A percentile compares a stretch with the other conserved stretches of the same genome.
phyloP scores from a whole-genome alignment of 2,329 filamentous ascomycete species.

The Alternaria consortialis region DNA sequence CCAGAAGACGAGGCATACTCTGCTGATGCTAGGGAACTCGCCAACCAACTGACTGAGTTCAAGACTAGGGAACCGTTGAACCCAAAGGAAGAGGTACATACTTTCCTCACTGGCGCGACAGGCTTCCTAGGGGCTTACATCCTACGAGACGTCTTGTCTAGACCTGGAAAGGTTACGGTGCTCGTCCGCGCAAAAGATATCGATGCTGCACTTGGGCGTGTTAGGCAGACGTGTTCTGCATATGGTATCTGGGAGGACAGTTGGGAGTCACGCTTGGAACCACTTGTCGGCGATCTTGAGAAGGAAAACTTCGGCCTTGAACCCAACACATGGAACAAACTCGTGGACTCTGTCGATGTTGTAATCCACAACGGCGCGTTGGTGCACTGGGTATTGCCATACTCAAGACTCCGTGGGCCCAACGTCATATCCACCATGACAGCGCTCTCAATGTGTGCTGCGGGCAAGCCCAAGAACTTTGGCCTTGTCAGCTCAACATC shows the following conservation, averaged over 20 bases:
- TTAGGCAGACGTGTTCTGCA: slow-evolving; percentile 72
- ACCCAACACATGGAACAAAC: slow-evolving; percentile 68
- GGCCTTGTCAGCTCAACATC: slow-evolving; percentile 85
- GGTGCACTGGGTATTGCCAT: slow-evolving; percentile 84
- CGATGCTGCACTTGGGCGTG: slow-evolving; percentile 68
- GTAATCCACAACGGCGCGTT: slow-evolving; percentile 76
- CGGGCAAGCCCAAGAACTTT: slow-evolving; percentile 80
- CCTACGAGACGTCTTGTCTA: slow-evolving; percentile 75
- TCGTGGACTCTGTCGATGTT: slow-evolving; percentile 73
- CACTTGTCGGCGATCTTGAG: slow-evolving; percentile 77
- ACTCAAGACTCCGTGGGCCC: slow-evolving; percentile 72
- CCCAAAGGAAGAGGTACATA: slow-evolving; percentile 59
- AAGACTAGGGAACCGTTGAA: slow-evolving; percentile 53
- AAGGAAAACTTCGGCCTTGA: slow-evolving; percentile 78
- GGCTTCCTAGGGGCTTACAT: slow-evolving; percentile 89
- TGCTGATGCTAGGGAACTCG: slow-evolving; percentile 62
- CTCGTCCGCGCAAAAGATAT: slow-evolving; percentile 76
- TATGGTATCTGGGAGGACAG: slow-evolving; percentile 81
- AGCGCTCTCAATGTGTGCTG: slow-evolving; percentile 76
- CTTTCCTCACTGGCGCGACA: slow-evolving; percentile 88
- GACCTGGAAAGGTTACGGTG: slow-evolving; percentile 72
- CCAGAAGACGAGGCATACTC: slow-evolving; percentile 63
- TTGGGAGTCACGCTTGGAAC: slow-evolving; percentile 72
- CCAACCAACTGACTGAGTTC: slow-evolving; percentile 56
- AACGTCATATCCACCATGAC: slow-evolving; percentile 88